Conservation (phyloP, 495 filamentous ascomycete species). For the Aspergillus haitiensis region DNA sequence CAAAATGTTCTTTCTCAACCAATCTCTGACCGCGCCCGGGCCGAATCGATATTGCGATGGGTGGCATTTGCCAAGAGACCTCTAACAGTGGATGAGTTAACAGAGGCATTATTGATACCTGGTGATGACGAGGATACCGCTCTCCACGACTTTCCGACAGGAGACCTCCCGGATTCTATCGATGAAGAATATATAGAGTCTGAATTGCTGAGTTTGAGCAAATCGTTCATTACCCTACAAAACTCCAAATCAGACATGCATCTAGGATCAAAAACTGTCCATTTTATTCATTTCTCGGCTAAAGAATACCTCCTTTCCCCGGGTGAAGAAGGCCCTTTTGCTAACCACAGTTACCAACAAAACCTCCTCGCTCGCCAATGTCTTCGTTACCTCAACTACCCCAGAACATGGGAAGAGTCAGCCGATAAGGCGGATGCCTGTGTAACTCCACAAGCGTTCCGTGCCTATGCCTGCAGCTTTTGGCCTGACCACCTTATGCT, state of each 20-base stretch:
- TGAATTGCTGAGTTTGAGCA: background rate
- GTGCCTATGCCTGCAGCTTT: background rate
- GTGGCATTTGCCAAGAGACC: background rate
- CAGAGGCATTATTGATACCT: background rate
- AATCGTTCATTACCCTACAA: background rate
- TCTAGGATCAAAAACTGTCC: background rate
- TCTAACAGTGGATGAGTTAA: background rate
- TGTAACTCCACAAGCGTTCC: background rate
- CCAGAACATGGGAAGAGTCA: background rate
- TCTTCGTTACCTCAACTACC: background rate
- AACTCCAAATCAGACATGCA: background rate
- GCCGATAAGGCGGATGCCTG: background rate
- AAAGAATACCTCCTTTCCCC: background rate
- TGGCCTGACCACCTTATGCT: background rate
- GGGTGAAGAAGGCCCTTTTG: background rate
- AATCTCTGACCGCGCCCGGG: background rate
- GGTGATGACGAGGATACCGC: background rate
- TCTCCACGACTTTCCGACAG: background rate
- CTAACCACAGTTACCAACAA: background rate
- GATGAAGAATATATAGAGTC: background rate
- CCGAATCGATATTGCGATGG: slow-evolving; percentile 6
- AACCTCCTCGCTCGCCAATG: background rate
- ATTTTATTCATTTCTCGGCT: slow-evolving; percentile 2
- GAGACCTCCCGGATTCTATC: background rate
- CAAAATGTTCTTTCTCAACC: background rate